phyloP scores from a whole-genome alignment of 345 rosid genomes.

The Brassica cretica region DNA sequence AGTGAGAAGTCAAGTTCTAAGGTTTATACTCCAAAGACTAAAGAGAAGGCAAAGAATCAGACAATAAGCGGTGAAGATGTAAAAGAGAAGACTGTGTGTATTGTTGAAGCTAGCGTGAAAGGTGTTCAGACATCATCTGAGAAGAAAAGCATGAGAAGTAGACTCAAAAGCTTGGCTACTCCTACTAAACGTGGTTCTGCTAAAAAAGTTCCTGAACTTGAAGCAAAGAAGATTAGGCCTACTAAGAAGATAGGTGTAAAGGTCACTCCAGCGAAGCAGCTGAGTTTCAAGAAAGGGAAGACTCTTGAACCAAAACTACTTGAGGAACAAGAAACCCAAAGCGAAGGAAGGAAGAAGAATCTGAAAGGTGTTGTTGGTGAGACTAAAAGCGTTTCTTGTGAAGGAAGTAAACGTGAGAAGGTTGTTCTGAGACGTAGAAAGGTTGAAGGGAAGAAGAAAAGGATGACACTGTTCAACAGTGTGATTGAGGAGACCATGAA shows the following conservation, averaged over 20 bases:
- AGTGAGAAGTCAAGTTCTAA: slow-evolving; percentile 8
- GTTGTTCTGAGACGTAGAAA: slow-evolving; percentile 55
- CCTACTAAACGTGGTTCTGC: slow-evolving; percentile 20
- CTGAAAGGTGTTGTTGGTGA: slow-evolving; percentile 14
- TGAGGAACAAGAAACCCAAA: slow-evolving; percentile 44
- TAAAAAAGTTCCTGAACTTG: neutral
- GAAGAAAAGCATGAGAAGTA: slow-evolving; percentile 35
- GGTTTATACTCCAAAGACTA: slow-evolving; percentile 26
- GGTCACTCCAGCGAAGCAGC: slow-evolving; percentile 29
- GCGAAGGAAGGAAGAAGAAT: slow-evolving; percentile 32
- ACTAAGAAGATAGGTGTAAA: slow-evolving; percentile 33
- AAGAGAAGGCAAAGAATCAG: slow-evolving; percentile 27
- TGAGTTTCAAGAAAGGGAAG: slow-evolving; percentile 61
- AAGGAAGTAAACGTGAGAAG: slow-evolving; percentile 34
- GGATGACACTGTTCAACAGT: slow-evolving; percentile 53
- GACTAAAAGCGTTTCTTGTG: slow-evolving; percentile 16
- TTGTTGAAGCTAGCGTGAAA: slow-evolving; percentile 42
- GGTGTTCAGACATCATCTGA: slow-evolving; percentile 21
- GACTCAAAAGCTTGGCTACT: slow-evolving; percentile 4
- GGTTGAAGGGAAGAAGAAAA: slow-evolving; percentile 49
- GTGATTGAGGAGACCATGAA: slow-evolving; percentile 81
- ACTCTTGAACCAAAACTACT: slow-evolving; percentile 47
- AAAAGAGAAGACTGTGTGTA: slow-evolving; percentile 49
- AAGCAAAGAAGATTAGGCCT: slow-evolving; percentile 31
- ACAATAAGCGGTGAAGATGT: slow-evolving; percentile 29